Base-by-base conservation (phyloP, 2,329 filamentous ascomycete genomes). In the Tolypocladium sp. region DNA sequence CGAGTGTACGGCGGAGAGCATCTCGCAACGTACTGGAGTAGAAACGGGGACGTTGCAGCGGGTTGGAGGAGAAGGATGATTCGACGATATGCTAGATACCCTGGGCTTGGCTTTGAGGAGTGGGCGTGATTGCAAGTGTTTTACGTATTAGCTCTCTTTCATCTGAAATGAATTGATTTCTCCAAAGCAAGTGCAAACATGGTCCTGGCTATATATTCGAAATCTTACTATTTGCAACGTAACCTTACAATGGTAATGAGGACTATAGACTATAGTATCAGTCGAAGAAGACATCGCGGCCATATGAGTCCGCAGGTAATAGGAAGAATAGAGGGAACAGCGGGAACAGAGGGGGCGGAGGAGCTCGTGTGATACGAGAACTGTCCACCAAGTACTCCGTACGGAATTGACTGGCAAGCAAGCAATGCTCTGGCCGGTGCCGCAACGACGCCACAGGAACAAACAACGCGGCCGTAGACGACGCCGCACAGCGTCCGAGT, bases 1-100 rank as follows among this genome's bases (percentile, higher is more conserved):
- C 65, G 13, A 69, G 64, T 30, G 60, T 74, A 25, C 71, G 74
- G 46, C 68, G 68, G 46, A 66, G 74, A 55, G 58, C 60, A 30
- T 73, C 70, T 13, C 69, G 68, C 9, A 65, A 62, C 20, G 57
- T 38, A 7, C 40, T 62, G 51, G 67, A 37, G 17, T 35, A 35
- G 10, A 12, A 12, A 27, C 20, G 8, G 30, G 17, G 17, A 4
- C 27, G 8, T 2, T 5, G 30, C 17, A 20, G 30, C 46, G 27
- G 20, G 27, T 51, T 33, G 27, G 27, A 20, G 46, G 30, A 22
- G 44, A 49, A 10, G 9, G 30, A 53, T 22, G 30, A 53, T 37
- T 35, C 20, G 2, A 52, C 30, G 20, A 35, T 35, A 22, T 35
- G 2, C 46, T 33, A n/a, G 49, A 52, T 52, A 52, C 49, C 49